These are phyloP conservation scores for Heteromeles arbutifolia DNA, from an alignment of 306 rosid species.

Conservation along the genomic window DNA sequence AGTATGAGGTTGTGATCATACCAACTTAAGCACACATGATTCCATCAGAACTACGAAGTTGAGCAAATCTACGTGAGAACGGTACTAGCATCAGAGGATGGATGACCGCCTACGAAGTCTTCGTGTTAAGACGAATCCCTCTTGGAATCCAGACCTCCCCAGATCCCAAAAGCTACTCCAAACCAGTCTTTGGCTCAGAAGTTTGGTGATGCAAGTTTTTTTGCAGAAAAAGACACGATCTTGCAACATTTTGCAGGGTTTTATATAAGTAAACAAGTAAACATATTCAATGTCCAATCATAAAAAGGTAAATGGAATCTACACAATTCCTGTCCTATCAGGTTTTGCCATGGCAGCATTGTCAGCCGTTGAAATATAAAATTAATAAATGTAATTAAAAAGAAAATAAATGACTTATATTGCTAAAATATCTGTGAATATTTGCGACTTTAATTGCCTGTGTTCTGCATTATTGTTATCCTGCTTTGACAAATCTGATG, in stretches of 20 bases:
- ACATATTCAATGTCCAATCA: background rate
- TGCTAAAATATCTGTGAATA: background rate
- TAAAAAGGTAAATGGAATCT: background rate
- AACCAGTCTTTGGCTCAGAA: no score
- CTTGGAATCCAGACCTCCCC: no score
- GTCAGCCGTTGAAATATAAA: conserved; percentile 1
- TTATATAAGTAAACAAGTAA: background rate
- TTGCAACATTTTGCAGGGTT: background rate
- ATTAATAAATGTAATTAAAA: background rate
- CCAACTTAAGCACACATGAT: no score
- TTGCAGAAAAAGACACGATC: background rate
- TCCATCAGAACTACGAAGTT: no score
- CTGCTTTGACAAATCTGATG: background rate
- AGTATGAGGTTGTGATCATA: background rate
- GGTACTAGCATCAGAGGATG: no score
- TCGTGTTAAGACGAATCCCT: no score
- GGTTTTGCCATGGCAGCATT: background rate
- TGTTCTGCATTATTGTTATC: background rate
- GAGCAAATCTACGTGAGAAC: no score
- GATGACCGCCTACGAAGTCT: no score
- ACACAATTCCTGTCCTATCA: background rate
- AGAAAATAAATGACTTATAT: background rate
- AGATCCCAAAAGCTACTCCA: no score
- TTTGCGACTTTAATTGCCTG: background rate
- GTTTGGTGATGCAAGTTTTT: background rate